phyloP scores from a whole-genome alignment of 108 stramenopile genomes.

The Nitzschia sp. region DNA sequence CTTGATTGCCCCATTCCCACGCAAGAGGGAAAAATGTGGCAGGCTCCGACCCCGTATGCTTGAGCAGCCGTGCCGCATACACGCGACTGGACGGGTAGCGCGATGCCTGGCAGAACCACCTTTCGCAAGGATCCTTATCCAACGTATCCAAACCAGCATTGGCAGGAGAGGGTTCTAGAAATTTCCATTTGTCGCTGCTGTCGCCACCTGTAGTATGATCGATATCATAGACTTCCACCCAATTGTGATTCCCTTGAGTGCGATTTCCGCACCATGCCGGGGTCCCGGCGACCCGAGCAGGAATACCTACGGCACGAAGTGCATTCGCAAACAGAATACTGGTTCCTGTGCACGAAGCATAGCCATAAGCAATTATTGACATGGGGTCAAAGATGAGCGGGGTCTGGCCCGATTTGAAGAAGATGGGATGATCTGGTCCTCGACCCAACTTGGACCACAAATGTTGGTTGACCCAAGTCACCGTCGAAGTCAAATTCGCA shows the following conservation, averaged over 20 bases:
- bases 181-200: conserved; percentile 58
- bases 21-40: conserved; percentile 69
- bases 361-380: conserved; percentile 81
- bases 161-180: conserved; percentile 79
- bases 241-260: conserved; percentile 88
- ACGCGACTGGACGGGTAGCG: conserved; percentile 61
- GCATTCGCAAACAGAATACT: conserved; percentile 67
- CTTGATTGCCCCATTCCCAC: conserved; percentile 74
- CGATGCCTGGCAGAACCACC: conserved; percentile 83
- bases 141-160: conserved; percentile 57
- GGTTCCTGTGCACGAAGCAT: conserved; percentile 84
- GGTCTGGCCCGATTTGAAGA: conserved; percentile 67
- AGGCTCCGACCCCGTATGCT: conserved; percentile 17
- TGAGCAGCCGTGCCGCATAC: conserved; percentile 67
- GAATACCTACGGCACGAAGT: conserved; percentile 70
- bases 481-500: conserved; percentile 39
- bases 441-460: conserved; percentile 58
- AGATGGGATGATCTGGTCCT: conserved; percentile 42
- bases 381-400: conserved; percentile 89
- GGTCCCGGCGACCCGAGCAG: conserved; percentile 83
- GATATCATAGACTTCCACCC: conserved; percentile 80
- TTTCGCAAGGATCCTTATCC: conserved; percentile 71
- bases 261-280: conserved; percentile 80
- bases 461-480: conserved; percentile 60
- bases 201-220: conserved; percentile 5